These are phyloP conservation scores for Aureobasidium musti DNA, from an alignment of 2,329 filamentous ascomycete genomes.

Conservation along the genomic window DNA sequence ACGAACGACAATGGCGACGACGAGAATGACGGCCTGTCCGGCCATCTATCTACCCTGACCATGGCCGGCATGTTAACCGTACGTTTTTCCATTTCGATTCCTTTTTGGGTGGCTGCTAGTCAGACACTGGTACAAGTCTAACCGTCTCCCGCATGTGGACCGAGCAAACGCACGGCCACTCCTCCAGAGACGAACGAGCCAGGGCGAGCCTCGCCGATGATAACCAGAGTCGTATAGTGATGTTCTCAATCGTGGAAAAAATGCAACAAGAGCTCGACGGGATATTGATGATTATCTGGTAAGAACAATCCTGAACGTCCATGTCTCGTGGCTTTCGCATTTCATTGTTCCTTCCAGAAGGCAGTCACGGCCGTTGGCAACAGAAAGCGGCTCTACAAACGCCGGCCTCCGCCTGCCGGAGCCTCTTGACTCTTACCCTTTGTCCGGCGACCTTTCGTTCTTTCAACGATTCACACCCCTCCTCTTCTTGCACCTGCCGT, in stretches of 20 bases:
- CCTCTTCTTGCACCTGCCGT: not conserved
- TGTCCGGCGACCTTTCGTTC: constrained; percentile 4
- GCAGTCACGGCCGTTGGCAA: no score
- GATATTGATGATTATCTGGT: no score
- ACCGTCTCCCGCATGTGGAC: constrained; percentile 18
- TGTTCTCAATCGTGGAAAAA: no score
- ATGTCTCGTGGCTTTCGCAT: no score
- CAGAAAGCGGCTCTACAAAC: not conserved
- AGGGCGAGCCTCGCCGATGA: no score
- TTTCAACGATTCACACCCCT: not conserved
- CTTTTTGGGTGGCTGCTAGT: constrained; percentile 3
- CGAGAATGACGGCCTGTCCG: not conserved
- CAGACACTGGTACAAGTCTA: constrained; percentile 14
- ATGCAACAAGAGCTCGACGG: no score
- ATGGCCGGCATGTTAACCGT: constrained; percentile 12
- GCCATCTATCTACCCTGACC: constrained; percentile 6
- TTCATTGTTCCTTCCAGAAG: no score
- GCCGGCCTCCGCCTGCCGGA: not conserved
- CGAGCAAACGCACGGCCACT: no score
- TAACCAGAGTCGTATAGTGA: no score
- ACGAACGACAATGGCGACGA: not conserved
- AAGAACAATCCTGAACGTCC: no score
- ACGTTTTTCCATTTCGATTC: constrained; percentile 5
- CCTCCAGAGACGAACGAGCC: no score
- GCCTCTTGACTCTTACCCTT: not conserved